A percentile compares a stretch with the other conserved stretches of the same genome.
phyloP scores from a whole-genome alignment of 2,329 filamentous ascomycete genomes.

The Colletotrichum camelliae region DNA sequence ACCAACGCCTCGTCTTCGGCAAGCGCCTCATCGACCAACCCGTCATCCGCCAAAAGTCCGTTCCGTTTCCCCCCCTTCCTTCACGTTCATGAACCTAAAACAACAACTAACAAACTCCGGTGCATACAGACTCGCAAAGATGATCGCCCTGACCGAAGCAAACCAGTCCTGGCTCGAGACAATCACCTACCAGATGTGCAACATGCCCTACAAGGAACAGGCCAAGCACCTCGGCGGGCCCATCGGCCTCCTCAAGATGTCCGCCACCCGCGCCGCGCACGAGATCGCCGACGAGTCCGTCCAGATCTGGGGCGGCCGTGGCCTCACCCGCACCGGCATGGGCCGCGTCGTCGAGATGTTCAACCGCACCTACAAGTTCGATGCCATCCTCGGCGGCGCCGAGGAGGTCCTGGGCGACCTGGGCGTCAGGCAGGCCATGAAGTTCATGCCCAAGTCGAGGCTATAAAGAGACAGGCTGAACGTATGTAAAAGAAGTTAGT shows the following conservation, averaged over 20 bases:
- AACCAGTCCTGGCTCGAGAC: conserved; percentile 86
- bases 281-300: conserved; percentile 85
- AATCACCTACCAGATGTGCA: conserved; percentile 86
- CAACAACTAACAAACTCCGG: background rate
- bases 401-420: conserved; percentile 85
- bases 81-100: background rate
- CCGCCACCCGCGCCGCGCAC: conserved; percentile 76
- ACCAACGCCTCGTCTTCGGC: conserved; percentile 84
- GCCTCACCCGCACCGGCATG: conserved; percentile 83
- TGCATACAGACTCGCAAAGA: conserved; percentile 71
- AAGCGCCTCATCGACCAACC: conserved; percentile 85
- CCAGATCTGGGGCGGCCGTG: conserved; percentile 86
- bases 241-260: conserved; percentile 83
- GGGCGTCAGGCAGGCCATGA: conserved; percentile 84
- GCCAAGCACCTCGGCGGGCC: conserved; percentile 78
- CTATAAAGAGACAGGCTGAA: conserved; percentile 54
- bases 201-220: conserved; percentile 82
- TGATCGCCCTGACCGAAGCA: conserved; percentile 84
- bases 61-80: background rate
- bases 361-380: conserved; percentile 83
- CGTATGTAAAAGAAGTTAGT: background rate
- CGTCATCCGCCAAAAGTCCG: conserved; percentile 79
- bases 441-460: conserved; percentile 84
- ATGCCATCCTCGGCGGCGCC: conserved; percentile 78
- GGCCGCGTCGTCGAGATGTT: conserved; percentile 84